Evolutionary conservation across 768 basidiomycete genomes (phyloP), one percentile per base, ranked within the genome.

Genomic region (Daedaleopsis sinensis): DNA sequence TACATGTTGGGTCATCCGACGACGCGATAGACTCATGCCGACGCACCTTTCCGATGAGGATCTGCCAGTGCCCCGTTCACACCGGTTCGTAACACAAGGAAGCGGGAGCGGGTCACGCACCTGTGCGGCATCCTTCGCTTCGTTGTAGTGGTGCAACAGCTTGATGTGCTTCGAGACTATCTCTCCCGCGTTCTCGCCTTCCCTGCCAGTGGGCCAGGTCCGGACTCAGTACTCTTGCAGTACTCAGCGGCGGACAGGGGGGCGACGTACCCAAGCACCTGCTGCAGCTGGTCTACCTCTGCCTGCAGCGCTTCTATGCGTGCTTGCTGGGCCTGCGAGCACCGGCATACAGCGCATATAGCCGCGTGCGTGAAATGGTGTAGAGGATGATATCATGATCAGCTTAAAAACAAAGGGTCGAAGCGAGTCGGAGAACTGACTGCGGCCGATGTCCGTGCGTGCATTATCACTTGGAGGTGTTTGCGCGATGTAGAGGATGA

Each of bases 91-190:
- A 7, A 8, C 13, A 5, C 15, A 21, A 19, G 18, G 3, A 10
- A 24, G 21, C 23, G 9, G 18, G 32, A 0, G 19, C 42, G 47
- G 5, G 50, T 47, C 50, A 51, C 55, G 36, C 52, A 85, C 91
- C 85, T 93, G 91, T 0, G 89, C 80, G 5, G 90, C 91, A 70
- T 93, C 91, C 69, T 93, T 93, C 10, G 89, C 83, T 71, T 93
- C 91, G 62, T 93, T 93, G 63, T 92, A 93, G 39, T 76, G 78
- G 71, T 93, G 91, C 38, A 92, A 76, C 4, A 90, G 77, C 65
- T 82, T 82, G 71, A 92, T 92, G 66, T 92, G 89, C 15, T 77
- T 74, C 62, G 86, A 84, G 23, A 89, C 84, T 9, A 89, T 83
- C 52, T 74, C 75, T 46, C 86, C 83, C 0, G 87, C 82, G 53